These are phyloP conservation scores for Rheum nobile DNA, from an alignment of 148 eudicot genomes.

Conservation along the genomic window DNA sequence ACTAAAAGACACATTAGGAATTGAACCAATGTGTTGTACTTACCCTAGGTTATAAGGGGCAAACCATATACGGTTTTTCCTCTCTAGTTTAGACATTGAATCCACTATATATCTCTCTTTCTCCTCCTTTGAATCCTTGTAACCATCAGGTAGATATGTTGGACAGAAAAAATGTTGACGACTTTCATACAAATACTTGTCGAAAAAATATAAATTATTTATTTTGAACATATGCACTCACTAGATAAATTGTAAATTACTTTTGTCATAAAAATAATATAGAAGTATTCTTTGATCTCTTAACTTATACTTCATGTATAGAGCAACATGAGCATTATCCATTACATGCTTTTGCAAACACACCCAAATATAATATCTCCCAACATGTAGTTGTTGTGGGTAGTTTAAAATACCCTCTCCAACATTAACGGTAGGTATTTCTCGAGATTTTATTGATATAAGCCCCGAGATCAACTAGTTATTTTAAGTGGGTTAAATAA, in stretches of 20 bases:
- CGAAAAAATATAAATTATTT: not conserved
- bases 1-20: too few relatives aligned
- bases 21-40: too few relatives aligned
- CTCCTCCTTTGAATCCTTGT: not conserved
- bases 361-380: not conserved
- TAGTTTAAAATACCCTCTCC: not conserved
- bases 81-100: too few relatives aligned
- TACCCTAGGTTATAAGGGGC: too few relatives aligned
- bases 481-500: too few relatives aligned
- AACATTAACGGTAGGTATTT: not conserved
- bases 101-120: not conserved
- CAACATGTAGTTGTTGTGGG: not conserved
- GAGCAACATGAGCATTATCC: not conserved
- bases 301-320: not conserved
- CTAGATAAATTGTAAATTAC: too few relatives aligned
- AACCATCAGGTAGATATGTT: not conserved
- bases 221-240: not conserved
- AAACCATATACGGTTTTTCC: too few relatives aligned
- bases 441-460: too few relatives aligned
- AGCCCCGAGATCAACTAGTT: too few relatives aligned
- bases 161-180: not conserved
- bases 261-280: not conserved
- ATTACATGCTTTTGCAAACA: not conserved
- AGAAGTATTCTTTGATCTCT: not conserved
- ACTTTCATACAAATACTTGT: not conserved